Evolutionary conservation across 2,329 filamentous ascomycete genomes (phyloP), one percentile per base, ranked within the genome.

Genomic region (Trichoderma gracile): DNA sequence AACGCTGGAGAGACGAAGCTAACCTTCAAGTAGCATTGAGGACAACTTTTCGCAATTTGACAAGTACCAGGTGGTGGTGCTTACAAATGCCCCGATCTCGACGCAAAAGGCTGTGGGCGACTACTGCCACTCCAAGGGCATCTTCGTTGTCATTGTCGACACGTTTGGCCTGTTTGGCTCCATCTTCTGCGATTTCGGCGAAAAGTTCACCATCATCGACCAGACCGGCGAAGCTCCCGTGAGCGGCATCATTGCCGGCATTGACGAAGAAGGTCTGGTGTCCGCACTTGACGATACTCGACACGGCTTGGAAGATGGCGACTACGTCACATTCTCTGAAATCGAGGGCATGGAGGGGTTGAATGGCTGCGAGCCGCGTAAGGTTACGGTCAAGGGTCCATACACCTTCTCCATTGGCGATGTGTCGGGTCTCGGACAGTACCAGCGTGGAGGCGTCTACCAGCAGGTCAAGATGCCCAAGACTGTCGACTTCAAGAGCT

Each of bases 401-500:
- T 99, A 98, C 77, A 97, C 93, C 9, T 99, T 99, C 79, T 95
- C 92, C 15, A 97, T 99, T 70, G 95, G 94, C 47, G 92, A 97
- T 75, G 92, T 98, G 10, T 92, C 91, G 25, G 89, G 87, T 6
- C 83, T 97, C 42, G 95, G 95, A 42, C 84, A 91, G 72, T 99
- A 99, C 80, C 82, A 91, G 80, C 86, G 90, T 58, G 94, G 94
- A 53, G 95, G 95, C 66, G 86, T 97, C 66, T 99, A 91, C 77
- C 89, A 91, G 45, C 95, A 99, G 78, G 95, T 98, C 77, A 99
- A 98, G 84, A 97, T 97, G 94, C 95, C 95, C 57, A 97, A 95
- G 80, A 86, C 92, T 62, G 79, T 98, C 72, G 86, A 95, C 75
- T 99, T 98, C 79, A 91, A 97, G 80, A 83, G 87, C 46, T 86